Evolutionary conservation across 768 basidiomycete genomes (phyloP).

Genomic region (Phanerodontia chrysosporium): DNA sequence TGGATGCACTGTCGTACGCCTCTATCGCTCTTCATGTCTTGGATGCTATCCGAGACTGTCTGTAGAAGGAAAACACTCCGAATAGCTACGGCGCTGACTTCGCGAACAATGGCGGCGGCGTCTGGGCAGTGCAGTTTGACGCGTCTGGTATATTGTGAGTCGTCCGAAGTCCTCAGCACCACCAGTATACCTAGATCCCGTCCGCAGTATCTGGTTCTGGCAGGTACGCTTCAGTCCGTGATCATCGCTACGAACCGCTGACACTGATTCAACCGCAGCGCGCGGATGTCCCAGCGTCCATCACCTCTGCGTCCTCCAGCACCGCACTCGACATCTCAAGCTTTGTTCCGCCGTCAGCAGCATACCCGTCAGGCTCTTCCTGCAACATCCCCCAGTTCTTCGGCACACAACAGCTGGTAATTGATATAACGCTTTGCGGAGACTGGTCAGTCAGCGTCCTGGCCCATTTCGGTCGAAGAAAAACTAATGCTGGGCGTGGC

Average conservation of each 20-base stretch:
- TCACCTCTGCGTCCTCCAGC: conserved; percentile 27
- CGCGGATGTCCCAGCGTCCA: conserved; percentile 31
- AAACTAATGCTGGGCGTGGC: too few species aligned
- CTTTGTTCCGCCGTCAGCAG: conserved; percentile 44
- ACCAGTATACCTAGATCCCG: not conserved
- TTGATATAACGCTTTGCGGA: conserved; percentile 58
- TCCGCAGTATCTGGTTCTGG: conserved; percentile 46
- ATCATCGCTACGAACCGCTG: not conserved
- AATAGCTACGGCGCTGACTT: conserved; percentile 40
- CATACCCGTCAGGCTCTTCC: conserved; percentile 30
- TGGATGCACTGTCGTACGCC: conserved; percentile 19
- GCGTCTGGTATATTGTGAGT: conserved; percentile 37
- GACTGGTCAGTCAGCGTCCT: conserved; percentile 32
- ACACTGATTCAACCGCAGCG: conserved; percentile 25
- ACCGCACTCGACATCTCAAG: conserved; percentile 35
- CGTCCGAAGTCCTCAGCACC: too few species aligned
- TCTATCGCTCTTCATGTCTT: not conserved
- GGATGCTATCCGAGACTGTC: too few species aligned
- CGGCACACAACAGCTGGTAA: conserved; percentile 44
- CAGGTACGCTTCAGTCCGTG: conserved; percentile 27
- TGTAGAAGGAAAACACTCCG: conserved; percentile 25
- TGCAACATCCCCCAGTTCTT: conserved; percentile 45
- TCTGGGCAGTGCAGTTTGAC: conserved; percentile 68
- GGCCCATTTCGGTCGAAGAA: not conserved
- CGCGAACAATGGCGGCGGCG: conserved; percentile 48